Evolutionary conservation across 116 monocot genomes (phyloP).

Genomic region (Papilionanthe hybrid): DNA sequence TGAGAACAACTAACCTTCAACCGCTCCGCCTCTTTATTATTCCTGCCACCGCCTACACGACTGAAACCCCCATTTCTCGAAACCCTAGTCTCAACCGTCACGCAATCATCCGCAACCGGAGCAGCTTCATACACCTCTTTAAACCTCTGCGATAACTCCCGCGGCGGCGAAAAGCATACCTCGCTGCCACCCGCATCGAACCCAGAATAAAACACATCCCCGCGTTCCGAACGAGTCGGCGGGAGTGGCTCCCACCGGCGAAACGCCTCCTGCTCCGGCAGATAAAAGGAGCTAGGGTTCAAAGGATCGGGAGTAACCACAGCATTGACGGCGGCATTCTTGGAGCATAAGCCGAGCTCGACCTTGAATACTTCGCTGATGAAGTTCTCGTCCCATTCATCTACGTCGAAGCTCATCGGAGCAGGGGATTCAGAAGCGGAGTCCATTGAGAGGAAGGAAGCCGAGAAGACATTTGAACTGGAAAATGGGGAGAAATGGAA

Average conservation of each 20-base stretch:
- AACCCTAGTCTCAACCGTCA: constrained; percentile 13
- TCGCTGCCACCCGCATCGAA: constrained; percentile 5
- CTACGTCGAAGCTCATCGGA: constrained; percentile 11
- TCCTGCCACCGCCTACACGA: constrained; percentile 10
- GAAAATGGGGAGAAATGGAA: not conserved
- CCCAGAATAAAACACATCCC: not conserved
- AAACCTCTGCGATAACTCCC: constrained; percentile 56
- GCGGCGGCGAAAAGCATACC: constrained; percentile 58
- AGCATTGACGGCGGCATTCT: constrained; percentile 13
- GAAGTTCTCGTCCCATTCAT: constrained; percentile 39
- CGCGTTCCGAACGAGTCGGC: not conserved
- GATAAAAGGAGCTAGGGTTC: not conserved
- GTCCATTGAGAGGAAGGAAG: not conserved
- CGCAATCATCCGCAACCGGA: constrained; percentile 11
- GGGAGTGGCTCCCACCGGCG: not conserved
- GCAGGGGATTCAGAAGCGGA: not conserved
- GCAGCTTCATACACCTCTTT: constrained; percentile 8
- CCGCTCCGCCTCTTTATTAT: constrained; percentile 34
- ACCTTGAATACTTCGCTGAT: constrained; percentile 17
- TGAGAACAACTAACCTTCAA: constrained; percentile 41
- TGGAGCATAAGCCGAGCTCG: constrained; percentile 26
- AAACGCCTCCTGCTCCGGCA: not conserved
- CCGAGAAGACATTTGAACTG: not conserved
- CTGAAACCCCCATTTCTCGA: constrained; percentile 6
- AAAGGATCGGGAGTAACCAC: constrained; percentile 4